Base-by-base conservation (phyloP, 805 yeast genomes). In the Nakazawaea peltata region DNA sequence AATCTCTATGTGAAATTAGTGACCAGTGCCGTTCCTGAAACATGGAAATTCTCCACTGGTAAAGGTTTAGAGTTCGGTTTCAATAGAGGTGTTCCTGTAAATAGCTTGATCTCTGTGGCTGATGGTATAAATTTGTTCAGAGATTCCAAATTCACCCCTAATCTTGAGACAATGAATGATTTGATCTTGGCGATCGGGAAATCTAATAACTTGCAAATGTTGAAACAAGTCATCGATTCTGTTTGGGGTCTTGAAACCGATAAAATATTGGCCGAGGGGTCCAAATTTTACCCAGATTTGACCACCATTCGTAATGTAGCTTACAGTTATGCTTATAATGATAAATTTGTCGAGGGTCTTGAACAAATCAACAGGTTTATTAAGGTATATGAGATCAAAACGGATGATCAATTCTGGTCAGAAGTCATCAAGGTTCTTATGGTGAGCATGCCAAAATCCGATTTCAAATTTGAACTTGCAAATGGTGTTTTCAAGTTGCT, bases 151-250 rank as follows among this genome's bases (percentile, higher is more conserved):
- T 22, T 40, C 1, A 15, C 13, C n/a, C 53, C 54, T 1, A 48
- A 51, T 30, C 24, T 43, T n/a, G 31, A 37, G 9, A 36, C 54
- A 8, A 43, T 47, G 37, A 39, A 46, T 17, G 36, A 52, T 4
- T 44, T 57, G 18, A 22, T 58, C 12, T 39, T 56, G 25, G 47
- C 54, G 7, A 34, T 52, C 16, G 63, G 59, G 18, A 48, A 44
- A 26, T 35, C 45, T 11, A 44, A 50, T n/a, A 46, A 59, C 27
- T 19, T 50, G 1, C 44, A 44, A 4, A 32, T 47, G 14, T 35
- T 59, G 11, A 46, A 50, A 27, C 30, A 41, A 10, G 48, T 45
- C 14, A 45, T 61, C 8, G 33, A 42, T 19, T 33, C 37, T 5
- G 42, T 50, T 9, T 61, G 61, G 61, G 53, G 54, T 4, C 34